A percentile compares a stretch with the other conserved stretches of the same genome.
Evolutionary conservation across 345 rosid genomes (phyloP).

Genomic region (Cardamine occulta): DNA sequence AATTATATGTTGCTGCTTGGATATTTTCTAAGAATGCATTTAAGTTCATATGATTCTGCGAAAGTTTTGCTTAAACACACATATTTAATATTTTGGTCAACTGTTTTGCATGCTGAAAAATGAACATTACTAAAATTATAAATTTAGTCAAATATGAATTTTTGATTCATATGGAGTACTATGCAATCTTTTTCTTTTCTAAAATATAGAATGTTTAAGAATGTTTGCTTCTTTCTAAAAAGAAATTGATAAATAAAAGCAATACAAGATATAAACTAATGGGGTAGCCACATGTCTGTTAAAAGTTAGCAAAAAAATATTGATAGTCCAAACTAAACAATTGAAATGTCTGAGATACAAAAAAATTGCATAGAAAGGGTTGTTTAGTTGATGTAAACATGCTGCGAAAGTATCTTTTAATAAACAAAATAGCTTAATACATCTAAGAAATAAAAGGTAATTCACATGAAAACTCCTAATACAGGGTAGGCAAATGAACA

Average conservation of each 20-base stretch:
- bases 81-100: background rate
- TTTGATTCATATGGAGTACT: too few species aligned
- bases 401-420: background rate
- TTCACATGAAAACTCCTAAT: background rate
- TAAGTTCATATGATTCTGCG: background rate
- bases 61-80: background rate
- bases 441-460: background rate
- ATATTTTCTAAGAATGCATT: constrained; percentile 3
- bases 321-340: too few species aligned
- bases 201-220: too few species aligned
- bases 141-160: too few species aligned
- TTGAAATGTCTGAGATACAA: background rate
- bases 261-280: too few species aligned
- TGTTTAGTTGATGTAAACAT: background rate
- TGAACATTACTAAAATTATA: background rate
- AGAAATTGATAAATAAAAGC: too few species aligned
- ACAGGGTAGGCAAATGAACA: background rate
- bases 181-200: too few species aligned
- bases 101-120: background rate
- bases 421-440: background rate
- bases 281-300: too few species aligned
- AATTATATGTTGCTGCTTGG: background rate
- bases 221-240: too few species aligned
- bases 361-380: background rate
- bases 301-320: too few species aligned